Base-by-base conservation (phyloP, 208 protist species). In the Leishmania martiniquensis region DNA sequence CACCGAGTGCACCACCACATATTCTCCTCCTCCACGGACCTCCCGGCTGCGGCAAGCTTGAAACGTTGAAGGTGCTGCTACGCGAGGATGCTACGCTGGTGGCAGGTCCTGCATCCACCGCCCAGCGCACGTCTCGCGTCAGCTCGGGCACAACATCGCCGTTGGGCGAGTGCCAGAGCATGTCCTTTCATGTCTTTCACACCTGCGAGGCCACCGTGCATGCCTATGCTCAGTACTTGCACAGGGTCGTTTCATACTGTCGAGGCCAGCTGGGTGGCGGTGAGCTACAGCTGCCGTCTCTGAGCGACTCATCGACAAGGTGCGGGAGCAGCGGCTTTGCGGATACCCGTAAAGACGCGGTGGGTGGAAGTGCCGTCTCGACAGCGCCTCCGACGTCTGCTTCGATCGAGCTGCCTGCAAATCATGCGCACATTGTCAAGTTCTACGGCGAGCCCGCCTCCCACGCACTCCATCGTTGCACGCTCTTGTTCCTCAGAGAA, bases 21-120 rank as follows among this genome's bases (percentile, higher is more conserved):
- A 74, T 90, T 29, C 9, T 90, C 15, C 83, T 97, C 1, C 87
- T 97, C 12, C 89, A 96, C 77, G 94, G 94, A 15, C 92, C 94
- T 25, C 78, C 94, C 10, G 94, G 94, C 2, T 90, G 88, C 68
- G 92, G 81, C 1, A 97, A 97, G 83, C 83, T 95, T 37, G 84
- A 84, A 13, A 83, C 92, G 37, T 79, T 94, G 15, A 62, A 81
- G 15, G 83, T 91, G 44, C 76, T 95, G 20, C 65, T 95, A 34
- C 67, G 66, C 1, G 83, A 87, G 52, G 75, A 70, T 29, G n/a
- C 57, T 20, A 25, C n/a, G 13, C 39, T 62, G 12, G 37, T 49
- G 6, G 34, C 39, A 1, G 13, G 37, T 44, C 17, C 72, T 25
- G 39, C 62, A 37, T 4, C 13, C 52, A 68, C 29, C 12, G 7